A percentile compares a stretch with the other conserved stretches of the same genome.
phyloP scores from a whole-genome alignment of 371 early-diverging fungal genomes.

The Zychaea mexicana region DNA sequence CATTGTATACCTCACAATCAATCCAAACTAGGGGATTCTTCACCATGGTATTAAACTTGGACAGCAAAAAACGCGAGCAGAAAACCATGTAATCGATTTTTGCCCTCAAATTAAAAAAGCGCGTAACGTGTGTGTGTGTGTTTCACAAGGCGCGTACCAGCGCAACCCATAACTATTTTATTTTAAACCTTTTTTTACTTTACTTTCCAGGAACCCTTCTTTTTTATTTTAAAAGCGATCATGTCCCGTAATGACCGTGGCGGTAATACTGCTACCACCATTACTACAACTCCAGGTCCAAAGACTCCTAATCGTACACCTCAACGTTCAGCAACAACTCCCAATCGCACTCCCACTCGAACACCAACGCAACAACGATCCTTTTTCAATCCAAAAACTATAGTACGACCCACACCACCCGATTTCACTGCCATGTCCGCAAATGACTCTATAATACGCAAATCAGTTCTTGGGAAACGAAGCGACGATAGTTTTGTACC shows the following conservation, averaged over 20 bases:
- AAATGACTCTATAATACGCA: constrained; percentile 2
- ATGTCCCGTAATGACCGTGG: background rate
- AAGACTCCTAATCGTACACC: constrained; percentile 9
- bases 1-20: constrained; percentile 71
- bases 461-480: constrained; percentile 7
- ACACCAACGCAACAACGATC: constrained; percentile 10
- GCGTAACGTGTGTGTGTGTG: background rate
- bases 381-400: constrained; percentile 5
- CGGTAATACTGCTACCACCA: too few species aligned
- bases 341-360: constrained; percentile 14
- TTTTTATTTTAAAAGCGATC: background rate
- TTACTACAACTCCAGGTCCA: background rate
- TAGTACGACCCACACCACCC: constrained; percentile 7
- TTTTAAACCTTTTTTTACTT: too few species aligned
- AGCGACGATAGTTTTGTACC: constrained; percentile 21
- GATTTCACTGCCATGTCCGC: constrained; percentile 12
- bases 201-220: background rate
- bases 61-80: background rate
- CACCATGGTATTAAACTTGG: constrained; percentile 27
- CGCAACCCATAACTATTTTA: too few species aligned
- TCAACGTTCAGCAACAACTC: constrained; percentile 2
- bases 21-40: constrained; percentile 84
- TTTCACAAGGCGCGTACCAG: background rate
- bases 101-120: background rate
- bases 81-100: background rate